phyloP scores from a whole-genome alignment of 2,329 filamentous ascomycete species.

The Pestalotiopsis sp. region DNA sequence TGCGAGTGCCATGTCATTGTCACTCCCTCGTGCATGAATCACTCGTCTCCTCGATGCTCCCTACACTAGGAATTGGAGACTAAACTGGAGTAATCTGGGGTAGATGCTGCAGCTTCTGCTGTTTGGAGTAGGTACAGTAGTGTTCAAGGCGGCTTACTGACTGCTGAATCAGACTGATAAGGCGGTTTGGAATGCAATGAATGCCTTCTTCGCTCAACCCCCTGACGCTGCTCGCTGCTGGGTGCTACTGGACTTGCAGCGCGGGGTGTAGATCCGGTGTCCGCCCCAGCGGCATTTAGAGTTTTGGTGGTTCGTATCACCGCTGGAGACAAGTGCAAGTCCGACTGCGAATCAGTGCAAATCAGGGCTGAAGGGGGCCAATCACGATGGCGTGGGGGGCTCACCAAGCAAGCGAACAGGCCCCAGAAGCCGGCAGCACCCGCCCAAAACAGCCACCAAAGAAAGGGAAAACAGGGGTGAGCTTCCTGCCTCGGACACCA shows the following conservation, averaged over 20 bases:
- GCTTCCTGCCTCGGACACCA: not conserved
- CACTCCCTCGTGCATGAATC: not conserved
- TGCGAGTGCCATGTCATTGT: not conserved
- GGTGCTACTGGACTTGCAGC: not conserved
- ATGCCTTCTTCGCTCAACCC: too few species aligned
- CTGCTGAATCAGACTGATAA: not conserved
- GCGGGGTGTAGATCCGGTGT: not conserved
- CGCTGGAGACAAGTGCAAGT: too few species aligned
- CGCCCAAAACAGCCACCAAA: not conserved
- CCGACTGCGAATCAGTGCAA: too few species aligned
- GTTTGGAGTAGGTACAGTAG: not conserved
- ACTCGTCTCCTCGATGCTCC: not conserved
- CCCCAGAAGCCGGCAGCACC: conserved; percentile 1
- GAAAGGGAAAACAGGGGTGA: not conserved
- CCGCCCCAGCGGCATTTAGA: not conserved
- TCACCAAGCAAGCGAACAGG: not conserved
- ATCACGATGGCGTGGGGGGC: too few species aligned
- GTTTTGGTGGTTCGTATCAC: not conserved
- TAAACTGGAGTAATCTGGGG: not conserved
- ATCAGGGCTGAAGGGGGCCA: too few species aligned
- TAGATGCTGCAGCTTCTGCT: not conserved
- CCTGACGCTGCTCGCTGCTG: not conserved
- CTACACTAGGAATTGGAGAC: not conserved
- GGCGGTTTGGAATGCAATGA: not conserved
- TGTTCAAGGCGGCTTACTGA: not conserved